phyloP scores from a whole-genome alignment of 495 filamentous ascomycete genomes.

The Evernia prunastri region DNA sequence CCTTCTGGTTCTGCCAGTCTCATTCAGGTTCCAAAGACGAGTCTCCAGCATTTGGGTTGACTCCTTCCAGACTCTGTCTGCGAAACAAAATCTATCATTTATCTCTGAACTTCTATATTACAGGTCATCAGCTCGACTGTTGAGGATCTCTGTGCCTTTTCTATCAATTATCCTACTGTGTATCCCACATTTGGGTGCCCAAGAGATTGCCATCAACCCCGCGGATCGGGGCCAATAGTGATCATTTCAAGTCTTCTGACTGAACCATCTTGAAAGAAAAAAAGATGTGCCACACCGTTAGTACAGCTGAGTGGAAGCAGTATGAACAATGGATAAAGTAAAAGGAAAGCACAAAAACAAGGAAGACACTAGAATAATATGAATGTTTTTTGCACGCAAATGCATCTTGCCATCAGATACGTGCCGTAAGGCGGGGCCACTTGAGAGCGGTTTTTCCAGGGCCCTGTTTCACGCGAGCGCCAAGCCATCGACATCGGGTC shows the following conservation, averaged over 20 bases:
- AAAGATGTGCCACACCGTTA: not conserved
- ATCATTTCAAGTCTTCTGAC: conserved; percentile 30
- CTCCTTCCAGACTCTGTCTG: conserved; percentile 54
- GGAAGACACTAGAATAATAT: not conserved
- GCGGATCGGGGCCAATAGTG: conserved; percentile 62
- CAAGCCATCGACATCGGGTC: not conserved
- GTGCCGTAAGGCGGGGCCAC: not conserved
- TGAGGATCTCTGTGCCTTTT: conserved; percentile 45
- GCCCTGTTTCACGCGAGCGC: conserved; percentile 2
- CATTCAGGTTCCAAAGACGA: conserved; percentile 34
- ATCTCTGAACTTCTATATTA: conserved; percentile 55
- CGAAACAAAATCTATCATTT: conserved; percentile 61
- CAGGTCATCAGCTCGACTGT: conserved; percentile 58
- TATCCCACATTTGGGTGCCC: conserved; percentile 56
- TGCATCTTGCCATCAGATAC: not conserved
- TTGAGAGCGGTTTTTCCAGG: too few relatives aligned
- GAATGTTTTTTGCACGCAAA: too few relatives aligned
- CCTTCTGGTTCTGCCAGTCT: conserved; percentile 14
- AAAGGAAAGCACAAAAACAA: not conserved
- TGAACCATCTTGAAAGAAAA: conserved; percentile 8
- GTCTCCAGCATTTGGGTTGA: conserved; percentile 37
- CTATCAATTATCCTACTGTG: conserved; percentile 58
- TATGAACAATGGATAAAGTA: not conserved
- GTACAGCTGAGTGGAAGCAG: not conserved
- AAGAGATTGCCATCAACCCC: conserved; percentile 56